Evolutionary conservation across 805 yeast species (phyloP).

Genomic region (Starmerella cellae): DNA sequence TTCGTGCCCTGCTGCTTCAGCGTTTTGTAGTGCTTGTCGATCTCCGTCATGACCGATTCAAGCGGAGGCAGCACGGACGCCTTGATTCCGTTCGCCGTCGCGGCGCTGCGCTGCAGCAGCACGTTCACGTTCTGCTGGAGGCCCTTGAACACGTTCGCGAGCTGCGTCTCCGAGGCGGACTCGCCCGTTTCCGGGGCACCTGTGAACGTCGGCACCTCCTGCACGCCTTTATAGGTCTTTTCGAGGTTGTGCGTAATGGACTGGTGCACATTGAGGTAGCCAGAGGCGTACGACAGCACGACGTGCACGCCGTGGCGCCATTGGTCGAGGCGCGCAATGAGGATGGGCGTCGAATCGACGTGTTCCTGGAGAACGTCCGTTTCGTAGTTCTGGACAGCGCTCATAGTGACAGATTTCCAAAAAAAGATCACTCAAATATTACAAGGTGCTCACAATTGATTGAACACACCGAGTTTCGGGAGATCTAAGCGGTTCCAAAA

Average conservation of each 20-base stretch:
- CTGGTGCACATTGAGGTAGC: slow-evolving; percentile 24
- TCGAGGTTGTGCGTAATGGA: slow-evolving; percentile 25
- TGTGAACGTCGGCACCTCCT: slow-evolving; percentile 28
- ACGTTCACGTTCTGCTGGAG: slow-evolving; percentile 27
- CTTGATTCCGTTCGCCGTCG: slow-evolving; percentile 30
- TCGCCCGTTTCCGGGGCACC: slow-evolving; percentile 7
- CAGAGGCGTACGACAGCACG: slow-evolving; percentile 25
- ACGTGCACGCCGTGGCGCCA: slow-evolving; percentile 28
- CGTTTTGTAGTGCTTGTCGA: slow-evolving; percentile 34
- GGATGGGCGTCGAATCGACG: slow-evolving; percentile 29
- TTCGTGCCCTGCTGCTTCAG: slow-evolving; percentile 28
- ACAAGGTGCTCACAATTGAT: no score
- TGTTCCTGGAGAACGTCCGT: slow-evolving; percentile 21
- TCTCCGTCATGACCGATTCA: slow-evolving; percentile 31
- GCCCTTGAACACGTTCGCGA: slow-evolving; percentile 27
- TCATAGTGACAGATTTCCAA: no score
- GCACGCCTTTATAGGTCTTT: slow-evolving; percentile 26
- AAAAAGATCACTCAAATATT: no score
- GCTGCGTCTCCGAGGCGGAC: slow-evolving; percentile 12
- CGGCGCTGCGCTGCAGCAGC: slow-evolving; percentile 28
- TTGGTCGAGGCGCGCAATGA: slow-evolving; percentile 29
- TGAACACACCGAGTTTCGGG: no score
- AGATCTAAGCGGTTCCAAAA: no score
- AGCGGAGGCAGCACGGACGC: slow-evolving; percentile 34
- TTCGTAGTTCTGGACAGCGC: slow-evolving; percentile 20